Evolutionary conservation across 257 asterid species (phyloP), one percentile per base, ranked within the genome.

Genomic region (Haberlea rhodopensis): DNA sequence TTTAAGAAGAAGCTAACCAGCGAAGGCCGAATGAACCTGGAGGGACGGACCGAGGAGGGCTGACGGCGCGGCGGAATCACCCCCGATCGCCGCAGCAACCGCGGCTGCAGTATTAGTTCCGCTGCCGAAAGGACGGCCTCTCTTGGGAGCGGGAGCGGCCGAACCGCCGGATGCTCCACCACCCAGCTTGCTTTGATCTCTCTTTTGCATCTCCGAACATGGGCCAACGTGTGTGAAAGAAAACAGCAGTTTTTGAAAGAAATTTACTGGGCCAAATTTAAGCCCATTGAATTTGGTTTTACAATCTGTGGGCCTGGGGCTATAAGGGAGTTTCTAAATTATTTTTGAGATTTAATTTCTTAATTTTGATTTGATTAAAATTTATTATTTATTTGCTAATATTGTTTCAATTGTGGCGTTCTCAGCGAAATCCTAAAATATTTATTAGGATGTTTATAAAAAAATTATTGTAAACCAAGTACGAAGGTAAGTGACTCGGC

Each of bases 101-200:
- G 84, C 70, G 0, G 72, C 75, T 3, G 75, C 28, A 0, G 72
- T 55, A 31, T 60, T 65, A 62, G 62, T 58, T 24, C 77, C 83
- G 57, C 85, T 70, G 8, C 89, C 87, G 51, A 81, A 78, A 10
- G 85, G 89, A 13, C 85, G 89, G 34, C 94, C 94, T 73, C 89
- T 81, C 79, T 83, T 81, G 52, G 89, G 74, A 55, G 82, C 68
- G 70, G 85, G 80, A n/a, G 79, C 19, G 61, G 79, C 78, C 77
- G 87, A 66, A 31, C 82, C 86, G 21, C 87, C 85, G 6, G 81
- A 49, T 63, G 72, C 80, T 57, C 85, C 87, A n/a, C n/a, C n/a
- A 53, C 75, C 73, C 40, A 55, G 80, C 74, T 82, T 80, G 70
- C 77, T 62, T n/a, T 45, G 80, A 21, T 82, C 89, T 67, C 90